phyloP scores from a whole-genome alignment of 1,284 basidiomycete species.

The Marasmius fiardii region DNA sequence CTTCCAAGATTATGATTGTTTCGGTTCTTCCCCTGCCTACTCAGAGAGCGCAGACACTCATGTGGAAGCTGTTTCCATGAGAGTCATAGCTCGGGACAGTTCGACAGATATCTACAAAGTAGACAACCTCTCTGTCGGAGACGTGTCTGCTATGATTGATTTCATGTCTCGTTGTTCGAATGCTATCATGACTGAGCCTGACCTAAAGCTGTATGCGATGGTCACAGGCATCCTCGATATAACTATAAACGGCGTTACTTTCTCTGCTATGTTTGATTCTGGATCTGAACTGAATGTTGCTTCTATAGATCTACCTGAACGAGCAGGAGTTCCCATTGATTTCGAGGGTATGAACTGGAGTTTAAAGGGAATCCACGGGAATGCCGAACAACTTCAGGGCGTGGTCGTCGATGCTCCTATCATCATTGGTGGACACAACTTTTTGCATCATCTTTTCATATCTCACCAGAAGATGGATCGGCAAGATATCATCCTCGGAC shows the following conservation, averaged over 20 bases:
- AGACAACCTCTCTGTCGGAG: neutral
- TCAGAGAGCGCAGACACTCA: neutral
- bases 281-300: conserved; percentile 25
- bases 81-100: neutral
- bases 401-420: conserved; percentile 20
- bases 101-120: neutral
- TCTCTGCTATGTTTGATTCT: conserved; percentile 18
- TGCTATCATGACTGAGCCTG: neutral
- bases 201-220: conserved; percentile 11
- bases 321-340: conserved; percentile 17
- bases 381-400: conserved; percentile 19
- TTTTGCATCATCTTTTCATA: conserved; percentile 30
- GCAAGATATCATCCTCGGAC: conserved; percentile 25
- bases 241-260: neutral
- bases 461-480: conserved; percentile 5
- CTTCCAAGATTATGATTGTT: neutral
- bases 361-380: conserved; percentile 24
- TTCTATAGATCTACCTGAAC: conserved; percentile 5
- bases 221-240: conserved; percentile 5
- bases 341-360: conserved; percentile 25
- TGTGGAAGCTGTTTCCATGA: neutral
- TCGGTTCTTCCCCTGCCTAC: neutral
- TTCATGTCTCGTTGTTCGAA: neutral
- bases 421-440: conserved; percentile 18
- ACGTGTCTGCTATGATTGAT: neutral